Evolutionary conservation across 2,329 filamentous ascomycete species (phyloP).

Genomic region (Colletotrichum sp.): DNA sequence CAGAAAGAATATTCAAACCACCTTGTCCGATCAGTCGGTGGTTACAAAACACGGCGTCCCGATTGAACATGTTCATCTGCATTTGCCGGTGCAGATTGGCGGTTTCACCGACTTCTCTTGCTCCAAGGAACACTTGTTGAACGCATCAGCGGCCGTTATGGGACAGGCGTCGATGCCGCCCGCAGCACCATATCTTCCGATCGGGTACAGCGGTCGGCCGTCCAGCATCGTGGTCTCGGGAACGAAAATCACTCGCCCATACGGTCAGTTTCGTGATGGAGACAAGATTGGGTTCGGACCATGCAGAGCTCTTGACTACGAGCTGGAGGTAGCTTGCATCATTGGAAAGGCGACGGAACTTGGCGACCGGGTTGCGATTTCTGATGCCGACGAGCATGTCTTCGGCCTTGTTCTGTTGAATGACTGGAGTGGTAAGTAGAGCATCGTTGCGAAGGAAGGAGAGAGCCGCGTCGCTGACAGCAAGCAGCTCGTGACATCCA

Average conservation of each 20-base stretch:
- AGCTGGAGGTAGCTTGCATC: conserved; percentile 49
- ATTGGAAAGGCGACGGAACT: conserved; percentile 44
- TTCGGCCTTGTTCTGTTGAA: conserved; percentile 69
- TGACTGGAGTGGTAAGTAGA: conserved; percentile 61
- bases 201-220: conserved; percentile 59
- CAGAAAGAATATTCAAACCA: conserved; percentile 42
- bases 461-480: conserved; percentile 11
- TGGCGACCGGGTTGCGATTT: conserved; percentile 41
- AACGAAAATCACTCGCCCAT: conserved; percentile 50
- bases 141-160: conserved; percentile 48
- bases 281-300: conserved; percentile 31
- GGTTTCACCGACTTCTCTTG: conserved; percentile 64
- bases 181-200: conserved; percentile 53
- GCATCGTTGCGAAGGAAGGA: conserved; percentile 27
- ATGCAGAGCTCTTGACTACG: conserved; percentile 42
- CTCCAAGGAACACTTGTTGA: conserved; percentile 56
- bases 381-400: conserved; percentile 62
- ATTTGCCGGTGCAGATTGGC: conserved; percentile 59
- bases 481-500: conserved; percentile 64
- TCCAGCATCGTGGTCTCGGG: conserved; percentile 57
- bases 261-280: conserved; percentile 41
- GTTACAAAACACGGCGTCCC: background rate
- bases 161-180: conserved; percentile 44
- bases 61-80: conserved; percentile 36
- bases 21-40: conserved; percentile 24